Evolutionary conservation across 805 yeast genomes (phyloP).

Genomic region (Brettanomyces custersianus): DNA sequence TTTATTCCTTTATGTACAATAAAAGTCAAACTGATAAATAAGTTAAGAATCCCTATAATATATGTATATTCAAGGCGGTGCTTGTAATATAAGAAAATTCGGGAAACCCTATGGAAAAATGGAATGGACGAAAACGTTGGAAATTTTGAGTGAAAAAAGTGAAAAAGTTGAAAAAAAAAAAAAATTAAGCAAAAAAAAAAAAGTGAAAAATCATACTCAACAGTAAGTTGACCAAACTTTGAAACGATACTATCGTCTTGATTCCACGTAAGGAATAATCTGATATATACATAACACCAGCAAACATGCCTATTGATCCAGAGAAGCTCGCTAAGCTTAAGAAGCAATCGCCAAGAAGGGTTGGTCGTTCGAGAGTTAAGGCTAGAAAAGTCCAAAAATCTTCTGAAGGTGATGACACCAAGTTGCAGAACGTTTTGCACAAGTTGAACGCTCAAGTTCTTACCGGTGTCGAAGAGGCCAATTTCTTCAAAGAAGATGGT

Average conservation of each 20-base stretch:
- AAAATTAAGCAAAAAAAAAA: not conserved
- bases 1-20: too few relatives aligned
- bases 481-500: constrained; percentile 95
- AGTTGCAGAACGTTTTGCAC: constrained; percentile 79
- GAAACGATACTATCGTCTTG: too few relatives aligned
- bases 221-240: too few relatives aligned
- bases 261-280: too few relatives aligned
- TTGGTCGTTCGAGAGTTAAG: constrained; percentile 85
- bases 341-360: constrained; percentile 75
- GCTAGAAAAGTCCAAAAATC: constrained; percentile 65
- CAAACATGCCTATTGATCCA: constrained; percentile 78
- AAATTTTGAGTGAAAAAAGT: not conserved
- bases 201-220: too few relatives aligned
- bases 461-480: constrained; percentile 91
- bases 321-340: constrained; percentile 90
- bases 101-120: too few relatives aligned
- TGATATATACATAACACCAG: too few relatives aligned
- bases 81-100: too few relatives aligned
- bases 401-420: constrained; percentile 79
- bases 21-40: too few relatives aligned
- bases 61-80: too few relatives aligned
- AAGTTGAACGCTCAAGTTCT: constrained; percentile 85
- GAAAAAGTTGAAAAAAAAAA: not conserved
- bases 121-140: too few relatives aligned
- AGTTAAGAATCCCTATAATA: too few relatives aligned